Percentiles rank a stretch among this genome's conserved stretches.
These are phyloP conservation scores for Mrakia hoshinonis DNA, from an alignment of 768 basidiomycete genomes.

Conservation along the genomic window DNA sequence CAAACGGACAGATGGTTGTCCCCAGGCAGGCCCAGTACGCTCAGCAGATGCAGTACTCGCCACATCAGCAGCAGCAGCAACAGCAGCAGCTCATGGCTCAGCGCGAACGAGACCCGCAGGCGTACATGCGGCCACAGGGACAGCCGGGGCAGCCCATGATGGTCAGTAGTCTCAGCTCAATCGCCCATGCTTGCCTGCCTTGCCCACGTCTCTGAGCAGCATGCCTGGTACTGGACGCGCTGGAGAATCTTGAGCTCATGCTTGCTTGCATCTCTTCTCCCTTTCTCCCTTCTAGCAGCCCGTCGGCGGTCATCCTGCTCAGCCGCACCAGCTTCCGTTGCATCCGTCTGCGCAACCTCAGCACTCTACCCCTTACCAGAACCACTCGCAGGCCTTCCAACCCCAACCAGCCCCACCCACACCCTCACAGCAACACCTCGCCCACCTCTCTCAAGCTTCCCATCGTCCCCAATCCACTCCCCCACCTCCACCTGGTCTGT, in stretches of 20 bases:
- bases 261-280: too few species aligned
- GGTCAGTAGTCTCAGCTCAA: too few species aligned
- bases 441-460: neutral
- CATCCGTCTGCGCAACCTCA: neutral
- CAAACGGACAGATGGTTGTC: neutral
- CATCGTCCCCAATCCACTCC: conserved; percentile 1
- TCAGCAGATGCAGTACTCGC: neutral
- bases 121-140: neutral
- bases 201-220: too few species aligned
- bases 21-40: neutral
- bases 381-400: neutral
- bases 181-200: too few species aligned
- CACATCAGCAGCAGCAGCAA: conserved; percentile 6
- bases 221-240: too few species aligned
- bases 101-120: neutral
- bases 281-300: neutral
- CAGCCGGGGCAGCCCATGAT: neutral
- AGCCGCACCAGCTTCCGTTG: neutral
- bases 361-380: conserved; percentile 4
- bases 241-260: neutral
- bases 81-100: conserved; percentile 5
- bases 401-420: neutral
- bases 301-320: neutral
- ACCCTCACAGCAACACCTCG: neutral
- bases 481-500: neutral